A percentile compares a stretch with the other conserved stretches of the same genome.
Evolutionary conservation across 2,329 filamentous ascomycete genomes (phyloP).

Genomic region (Pleomassaria siparia): DNA sequence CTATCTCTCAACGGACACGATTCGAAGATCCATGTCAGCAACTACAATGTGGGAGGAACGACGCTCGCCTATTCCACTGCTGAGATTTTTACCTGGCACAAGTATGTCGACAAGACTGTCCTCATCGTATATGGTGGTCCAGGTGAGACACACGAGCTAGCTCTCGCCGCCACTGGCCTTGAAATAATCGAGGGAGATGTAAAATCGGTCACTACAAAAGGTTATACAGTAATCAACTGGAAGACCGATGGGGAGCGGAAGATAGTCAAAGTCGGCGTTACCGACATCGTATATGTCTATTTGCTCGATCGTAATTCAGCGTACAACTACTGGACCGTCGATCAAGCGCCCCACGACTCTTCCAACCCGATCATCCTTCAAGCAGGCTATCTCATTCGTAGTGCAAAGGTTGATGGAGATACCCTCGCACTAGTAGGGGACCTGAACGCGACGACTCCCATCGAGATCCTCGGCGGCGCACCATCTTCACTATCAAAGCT

Average conservation of each 20-base stretch:
- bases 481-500: conserved; percentile 55
- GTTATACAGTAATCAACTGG: conserved; percentile 56
- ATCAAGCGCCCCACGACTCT: conserved; percentile 41
- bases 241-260: conserved; percentile 56
- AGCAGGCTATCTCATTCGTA: conserved; percentile 65
- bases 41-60: conserved; percentile 64
- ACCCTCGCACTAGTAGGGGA: conserved; percentile 68
- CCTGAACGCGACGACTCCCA: conserved; percentile 66
- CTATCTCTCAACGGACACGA: conserved; percentile 64
- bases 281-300: conserved; percentile 55
- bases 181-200: conserved; percentile 47
- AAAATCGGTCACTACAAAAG: conserved; percentile 44
- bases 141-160: conserved; percentile 65
- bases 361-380: conserved; percentile 57
- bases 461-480: conserved; percentile 69
- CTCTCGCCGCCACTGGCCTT: conserved; percentile 44
- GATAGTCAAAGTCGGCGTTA: conserved; percentile 51
- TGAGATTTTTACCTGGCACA: conserved; percentile 69
- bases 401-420: conserved; percentile 57
- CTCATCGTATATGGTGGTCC: conserved; percentile 66
- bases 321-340: conserved; percentile 69
- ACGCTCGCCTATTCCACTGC: conserved; percentile 68
- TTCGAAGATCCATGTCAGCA: conserved; percentile 67
- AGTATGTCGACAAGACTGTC: conserved; percentile 60
- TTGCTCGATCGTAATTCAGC: conserved; percentile 64